Evolutionary conservation across 805 yeast genomes (phyloP), one percentile per base, ranked within the genome.

Genomic region (Phaffomyces antillensis): DNA sequence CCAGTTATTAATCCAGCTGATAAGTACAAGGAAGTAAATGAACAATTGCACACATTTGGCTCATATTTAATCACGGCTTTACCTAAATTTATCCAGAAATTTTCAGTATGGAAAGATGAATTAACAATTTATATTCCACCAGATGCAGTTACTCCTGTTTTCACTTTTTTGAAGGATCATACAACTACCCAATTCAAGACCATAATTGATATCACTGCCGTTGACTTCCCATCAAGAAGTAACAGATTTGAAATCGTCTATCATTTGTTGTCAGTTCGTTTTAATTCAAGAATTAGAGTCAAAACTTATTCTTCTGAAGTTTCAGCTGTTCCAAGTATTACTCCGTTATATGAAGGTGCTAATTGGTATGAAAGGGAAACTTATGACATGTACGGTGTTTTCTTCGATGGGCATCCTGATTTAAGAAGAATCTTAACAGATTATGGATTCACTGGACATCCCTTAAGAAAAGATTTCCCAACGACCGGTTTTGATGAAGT

Each of bases 361-460:
- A 86, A 87, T 68, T 87, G 96, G 96, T 83, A 77, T 63, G 96
- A 87, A 69, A 77, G 96, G 63, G 96, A 87, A 65, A 80, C 93
- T 13, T 87, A 84, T 63, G 96, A 87, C 63, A 71, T 87, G 77
- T 87, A 77, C 62, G 96, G 96, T 37, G 77, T 87, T 47, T 86
- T 86, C 66, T 87, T 87, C 60, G 91, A 84, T 66, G 86, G 83
- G 48, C 96, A 87, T 65, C 95, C 95, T 7, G 96, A 86, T 65
- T 72, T 86, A 61, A 80, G 96, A 69, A 76, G 96, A 68, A 86
- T 86, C 64, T 76, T 86, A 80, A 86, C 96, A 45, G 96, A 86
- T 67, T 86, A 86, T 65, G 96, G 96, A 20, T 86, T 87, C 57
- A 95, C 86, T 67, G 96, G 96, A 43, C 93, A 86, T 62, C 96